These are phyloP conservation scores for Fusarium coicis DNA, from an alignment of 2,329 filamentous ascomycete species.

Conservation along the genomic window DNA sequence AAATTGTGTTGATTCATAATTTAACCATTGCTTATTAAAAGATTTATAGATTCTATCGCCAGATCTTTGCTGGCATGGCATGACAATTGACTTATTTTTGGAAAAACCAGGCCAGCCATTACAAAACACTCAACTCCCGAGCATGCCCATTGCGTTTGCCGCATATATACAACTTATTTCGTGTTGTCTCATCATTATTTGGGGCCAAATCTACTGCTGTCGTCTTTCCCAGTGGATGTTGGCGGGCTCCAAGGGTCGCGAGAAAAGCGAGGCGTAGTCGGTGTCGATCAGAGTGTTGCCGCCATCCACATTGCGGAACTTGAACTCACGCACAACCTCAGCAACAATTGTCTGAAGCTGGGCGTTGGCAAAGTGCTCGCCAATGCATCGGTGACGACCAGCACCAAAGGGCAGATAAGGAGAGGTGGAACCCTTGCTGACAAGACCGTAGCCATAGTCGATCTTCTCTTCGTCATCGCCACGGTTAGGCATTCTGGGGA, in stretches of 20 bases:
- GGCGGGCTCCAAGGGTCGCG: slow-evolving; percentile 76
- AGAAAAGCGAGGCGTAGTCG: slow-evolving; percentile 78
- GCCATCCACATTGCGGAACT: slow-evolving; percentile 80
- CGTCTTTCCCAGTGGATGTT: slow-evolving; percentile 81
- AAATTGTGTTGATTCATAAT: slow-evolving; percentile 14
- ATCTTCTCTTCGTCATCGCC: slow-evolving; percentile 78
- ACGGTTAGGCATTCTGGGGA: slow-evolving; percentile 55
- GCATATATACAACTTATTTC: slow-evolving; percentile 44
- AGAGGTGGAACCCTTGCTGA: slow-evolving; percentile 88
- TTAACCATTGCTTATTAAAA: slow-evolving; percentile 43
- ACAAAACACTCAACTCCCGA: slow-evolving; percentile 42
- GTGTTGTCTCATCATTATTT: slow-evolving; percentile 27
- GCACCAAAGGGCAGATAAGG: slow-evolving; percentile 96
- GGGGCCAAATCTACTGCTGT: slow-evolving; percentile 54
- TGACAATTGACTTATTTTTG: slow-evolving; percentile 39
- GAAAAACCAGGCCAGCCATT: slow-evolving; percentile 41
- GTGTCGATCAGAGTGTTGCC: slow-evolving; percentile 74
- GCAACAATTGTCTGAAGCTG: slow-evolving; percentile 89
- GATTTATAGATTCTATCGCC: slow-evolving; percentile 38
- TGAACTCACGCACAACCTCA: slow-evolving; percentile 80
- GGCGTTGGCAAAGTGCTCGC: slow-evolving; percentile 94
- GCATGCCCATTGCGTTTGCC: slow-evolving; percentile 39
- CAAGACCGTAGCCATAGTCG: slow-evolving; percentile 93
- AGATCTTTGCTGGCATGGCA: slow-evolving; percentile 34
- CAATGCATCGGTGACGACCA: slow-evolving; percentile 92